phyloP scores from a whole-genome alignment of 768 basidiomycete species.

The Psilocybe cubensis region DNA sequence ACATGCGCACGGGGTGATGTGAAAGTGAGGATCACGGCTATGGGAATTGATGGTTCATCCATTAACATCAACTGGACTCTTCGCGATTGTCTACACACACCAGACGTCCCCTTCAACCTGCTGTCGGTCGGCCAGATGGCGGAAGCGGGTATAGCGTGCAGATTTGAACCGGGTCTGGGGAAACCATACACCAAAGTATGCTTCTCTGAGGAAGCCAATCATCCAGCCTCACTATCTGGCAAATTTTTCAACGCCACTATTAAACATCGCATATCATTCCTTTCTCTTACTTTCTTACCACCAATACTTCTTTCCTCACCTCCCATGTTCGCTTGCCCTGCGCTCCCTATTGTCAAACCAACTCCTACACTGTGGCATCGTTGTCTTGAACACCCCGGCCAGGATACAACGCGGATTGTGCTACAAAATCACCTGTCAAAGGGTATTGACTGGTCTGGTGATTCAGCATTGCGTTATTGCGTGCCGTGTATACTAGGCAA shows the following conservation, averaged over 20 bases:
- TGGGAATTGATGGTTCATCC: background rate
- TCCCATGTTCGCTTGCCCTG: constrained; percentile 9
- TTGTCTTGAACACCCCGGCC: constrained; percentile 13
- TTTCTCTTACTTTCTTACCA: background rate
- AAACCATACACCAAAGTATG: background rate
- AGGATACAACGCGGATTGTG: constrained; percentile 4
- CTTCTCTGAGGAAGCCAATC: too few relatives aligned
- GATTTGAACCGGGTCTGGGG: background rate
- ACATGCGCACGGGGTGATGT: constrained; percentile 7
- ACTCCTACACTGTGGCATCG: constrained; percentile 17
- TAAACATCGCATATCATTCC: background rate
- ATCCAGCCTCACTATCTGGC: background rate
- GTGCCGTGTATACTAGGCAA: constrained; percentile 17
- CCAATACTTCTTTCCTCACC: background rate
- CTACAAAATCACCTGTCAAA: constrained; percentile 14
- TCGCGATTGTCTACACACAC: constrained; percentile 11
- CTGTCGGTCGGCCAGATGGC: background rate
- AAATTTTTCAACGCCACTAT: background rate
- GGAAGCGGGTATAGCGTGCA: background rate
- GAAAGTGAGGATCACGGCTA: background rate
- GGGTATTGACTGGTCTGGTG: constrained; percentile 6
- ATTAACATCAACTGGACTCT: constrained; percentile 7
- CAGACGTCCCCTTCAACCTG: constrained; percentile 11
- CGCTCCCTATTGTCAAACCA: background rate
- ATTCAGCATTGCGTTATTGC: constrained; percentile 3